Evolutionary conservation across 371 early-diverging fungal genomes (phyloP).

Genomic region (Rhizopus sp.): DNA sequence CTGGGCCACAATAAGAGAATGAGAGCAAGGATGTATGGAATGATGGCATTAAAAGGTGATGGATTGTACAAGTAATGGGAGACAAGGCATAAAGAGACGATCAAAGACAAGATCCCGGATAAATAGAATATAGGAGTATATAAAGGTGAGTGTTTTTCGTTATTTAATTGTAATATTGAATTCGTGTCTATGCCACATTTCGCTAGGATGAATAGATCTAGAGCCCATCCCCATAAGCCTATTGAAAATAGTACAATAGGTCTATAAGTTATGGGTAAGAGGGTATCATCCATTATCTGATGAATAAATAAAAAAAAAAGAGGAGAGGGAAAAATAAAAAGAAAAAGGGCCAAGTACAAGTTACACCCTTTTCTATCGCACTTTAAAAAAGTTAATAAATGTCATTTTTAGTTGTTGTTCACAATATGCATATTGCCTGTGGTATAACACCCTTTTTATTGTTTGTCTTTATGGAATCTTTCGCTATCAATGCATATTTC

Average conservation of each 20-base stretch:
- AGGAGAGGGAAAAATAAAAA: not conserved
- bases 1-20: slow-evolving; percentile 57
- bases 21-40: slow-evolving; percentile 58
- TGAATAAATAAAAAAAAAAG: not conserved
- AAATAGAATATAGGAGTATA: slow-evolving; percentile 50
- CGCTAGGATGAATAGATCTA: slow-evolving; percentile 67
- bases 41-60: slow-evolving; percentile 41
- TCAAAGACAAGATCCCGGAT: slow-evolving; percentile 33
- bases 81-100: slow-evolving; percentile 38
- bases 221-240: slow-evolving; percentile 80
- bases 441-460: too few relatives aligned
- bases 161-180: slow-evolving; percentile 50
- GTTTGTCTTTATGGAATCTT: too few relatives aligned
- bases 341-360: not conserved
- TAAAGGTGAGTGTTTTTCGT: slow-evolving; percentile 36
- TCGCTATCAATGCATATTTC: too few relatives aligned
- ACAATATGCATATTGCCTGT: too few relatives aligned
- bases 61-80: slow-evolving; percentile 10
- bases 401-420: too few relatives aligned
- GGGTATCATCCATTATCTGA: slow-evolving; percentile 16
- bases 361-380: too few relatives aligned
- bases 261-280: slow-evolving; percentile 64
- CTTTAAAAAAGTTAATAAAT: too few relatives aligned
- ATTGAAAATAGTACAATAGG: slow-evolving; percentile 72
- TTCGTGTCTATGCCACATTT: slow-evolving; percentile 61